Evolutionary conservation across 345 rosid genomes (phyloP).

Genomic region (Eucalyptus pumila): DNA sequence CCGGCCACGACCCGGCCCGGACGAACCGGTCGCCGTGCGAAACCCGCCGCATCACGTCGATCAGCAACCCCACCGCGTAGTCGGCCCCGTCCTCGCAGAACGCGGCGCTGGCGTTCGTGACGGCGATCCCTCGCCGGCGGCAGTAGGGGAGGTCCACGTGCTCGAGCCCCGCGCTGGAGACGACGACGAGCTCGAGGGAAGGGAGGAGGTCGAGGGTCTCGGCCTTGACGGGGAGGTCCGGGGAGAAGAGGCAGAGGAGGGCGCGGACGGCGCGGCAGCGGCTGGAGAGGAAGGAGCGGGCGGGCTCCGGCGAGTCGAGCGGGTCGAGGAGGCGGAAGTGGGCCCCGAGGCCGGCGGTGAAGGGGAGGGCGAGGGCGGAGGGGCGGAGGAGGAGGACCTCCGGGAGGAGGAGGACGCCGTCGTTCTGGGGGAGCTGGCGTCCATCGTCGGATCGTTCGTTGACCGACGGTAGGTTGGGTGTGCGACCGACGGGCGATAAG

Average conservation of each 20-base stretch:
- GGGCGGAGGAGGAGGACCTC: slow-evolving; percentile 13
- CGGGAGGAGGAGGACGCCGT: not conserved
- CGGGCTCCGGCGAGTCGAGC: not conserved
- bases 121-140: slow-evolving; percentile 16
- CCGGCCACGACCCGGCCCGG: slow-evolving; percentile 11
- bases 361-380: not conserved
- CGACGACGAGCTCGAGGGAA: slow-evolving; percentile 16
- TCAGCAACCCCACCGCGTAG: slow-evolving; percentile 19
- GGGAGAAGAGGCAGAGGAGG: slow-evolving; percentile 11
- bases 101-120: slow-evolving; percentile 20
- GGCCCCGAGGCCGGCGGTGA: not conserved
- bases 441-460: not conserved
- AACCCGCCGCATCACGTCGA: slow-evolving; percentile 21
- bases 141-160: slow-evolving; percentile 31
- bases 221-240: slow-evolving; percentile 3
- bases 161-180: slow-evolving; percentile 22
- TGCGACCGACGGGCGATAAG: not conserved
- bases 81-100: slow-evolving; percentile 31
- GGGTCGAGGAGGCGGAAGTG: slow-evolving; percentile 11
- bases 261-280: slow-evolving; percentile 6
- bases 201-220: slow-evolving; percentile 12
- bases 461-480: not conserved
- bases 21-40: slow-evolving; percentile 17
- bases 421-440: not conserved
- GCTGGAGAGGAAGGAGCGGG: slow-evolving; percentile 3